Conservation (phyloP, 352 stramenopile genomes). For the Pythium oligandrum region DNA sequence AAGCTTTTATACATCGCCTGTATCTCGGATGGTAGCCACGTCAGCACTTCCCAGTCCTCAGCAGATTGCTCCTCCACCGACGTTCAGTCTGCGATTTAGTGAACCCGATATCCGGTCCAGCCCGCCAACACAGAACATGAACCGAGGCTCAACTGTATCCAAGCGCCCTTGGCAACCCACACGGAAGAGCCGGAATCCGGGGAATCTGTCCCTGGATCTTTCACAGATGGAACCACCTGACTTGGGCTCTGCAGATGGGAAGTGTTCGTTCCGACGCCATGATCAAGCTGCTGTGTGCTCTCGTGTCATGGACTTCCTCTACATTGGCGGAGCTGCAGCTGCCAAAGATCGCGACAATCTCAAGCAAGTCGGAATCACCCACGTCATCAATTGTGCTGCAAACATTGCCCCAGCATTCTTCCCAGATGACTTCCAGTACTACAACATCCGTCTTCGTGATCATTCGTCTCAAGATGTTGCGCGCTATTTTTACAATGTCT, state of each 20-base stretch:
- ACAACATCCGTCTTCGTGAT: constrained; percentile 84
- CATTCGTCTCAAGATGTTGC: constrained; percentile 85
- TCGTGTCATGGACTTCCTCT: constrained; percentile 83
- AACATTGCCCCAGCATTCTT: constrained; percentile 71
- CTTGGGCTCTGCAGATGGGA: constrained; percentile 12
- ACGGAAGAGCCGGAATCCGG: constrained; percentile 66
- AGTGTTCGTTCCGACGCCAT: constrained; percentile 26
- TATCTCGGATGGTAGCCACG: not conserved
- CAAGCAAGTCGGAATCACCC: constrained; percentile 69
- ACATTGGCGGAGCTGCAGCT: constrained; percentile 74
- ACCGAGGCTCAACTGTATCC: constrained; percentile 20
- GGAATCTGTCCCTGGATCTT: constrained; percentile 78
- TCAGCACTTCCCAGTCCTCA: not conserved
- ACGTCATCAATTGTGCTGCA: constrained; percentile 88
- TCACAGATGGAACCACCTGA: constrained; percentile 62
- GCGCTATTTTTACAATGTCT: constrained; percentile 83
- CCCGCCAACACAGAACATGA: constrained; percentile 4
- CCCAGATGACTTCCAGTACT: constrained; percentile 78
- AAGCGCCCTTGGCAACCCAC: constrained; percentile 43
- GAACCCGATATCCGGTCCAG: not conserved
- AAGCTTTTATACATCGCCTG: not conserved
- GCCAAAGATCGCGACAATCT: constrained; percentile 77
- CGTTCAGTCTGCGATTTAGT: not conserved
- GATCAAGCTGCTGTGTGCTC: constrained; percentile 74
- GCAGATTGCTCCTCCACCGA: not conserved